These are phyloP conservation scores for Penicillium psychrosexuale DNA, from an alignment of 2,329 filamentous ascomycete species.

Conservation along the genomic window DNA sequence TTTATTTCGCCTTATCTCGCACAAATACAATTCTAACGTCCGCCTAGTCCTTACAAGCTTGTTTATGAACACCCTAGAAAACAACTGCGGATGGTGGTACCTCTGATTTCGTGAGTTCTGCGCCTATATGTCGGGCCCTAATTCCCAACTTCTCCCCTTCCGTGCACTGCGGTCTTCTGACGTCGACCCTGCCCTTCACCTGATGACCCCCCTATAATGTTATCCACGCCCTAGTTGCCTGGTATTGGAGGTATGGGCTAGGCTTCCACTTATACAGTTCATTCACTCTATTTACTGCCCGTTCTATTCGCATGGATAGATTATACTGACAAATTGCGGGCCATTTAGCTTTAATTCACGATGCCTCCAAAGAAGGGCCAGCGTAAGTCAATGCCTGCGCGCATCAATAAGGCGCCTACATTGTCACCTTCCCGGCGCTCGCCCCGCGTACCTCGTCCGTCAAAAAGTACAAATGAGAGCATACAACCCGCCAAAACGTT, in stretches of 20 bases:
- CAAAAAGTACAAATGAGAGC: constrained; percentile 6
- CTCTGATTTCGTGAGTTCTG: constrained; percentile 10
- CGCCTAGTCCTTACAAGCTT: neutral
- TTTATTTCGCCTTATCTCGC: neutral
- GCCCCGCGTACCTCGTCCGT: constrained; percentile 10
- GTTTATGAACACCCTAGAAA: neutral
- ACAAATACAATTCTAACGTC: neutral
- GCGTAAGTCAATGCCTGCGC: constrained; percentile 20
- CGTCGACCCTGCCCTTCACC: constrained; percentile 10
- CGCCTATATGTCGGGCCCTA: constrained; percentile 10
- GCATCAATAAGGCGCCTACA: constrained; percentile 9
- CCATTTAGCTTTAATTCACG: constrained; percentile 6
- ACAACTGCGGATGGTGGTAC: constrained; percentile 1
- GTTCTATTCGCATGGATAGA: neutral
- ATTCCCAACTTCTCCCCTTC: constrained; percentile 17
- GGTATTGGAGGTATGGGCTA: neutral
- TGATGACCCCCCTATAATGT: neutral
- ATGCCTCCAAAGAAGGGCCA: constrained; percentile 22
- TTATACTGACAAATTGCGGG: constrained; percentile 8
- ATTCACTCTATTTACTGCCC: neutral
- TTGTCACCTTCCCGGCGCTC: constrained; percentile 21
- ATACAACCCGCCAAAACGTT: constrained; percentile 11
- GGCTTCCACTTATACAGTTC: neutral
- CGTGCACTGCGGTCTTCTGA: constrained; percentile 15
- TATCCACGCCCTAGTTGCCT: constrained; percentile 1